phyloP scores from a whole-genome alignment of 257 asterid species.

The Nicotiana otophora region DNA sequence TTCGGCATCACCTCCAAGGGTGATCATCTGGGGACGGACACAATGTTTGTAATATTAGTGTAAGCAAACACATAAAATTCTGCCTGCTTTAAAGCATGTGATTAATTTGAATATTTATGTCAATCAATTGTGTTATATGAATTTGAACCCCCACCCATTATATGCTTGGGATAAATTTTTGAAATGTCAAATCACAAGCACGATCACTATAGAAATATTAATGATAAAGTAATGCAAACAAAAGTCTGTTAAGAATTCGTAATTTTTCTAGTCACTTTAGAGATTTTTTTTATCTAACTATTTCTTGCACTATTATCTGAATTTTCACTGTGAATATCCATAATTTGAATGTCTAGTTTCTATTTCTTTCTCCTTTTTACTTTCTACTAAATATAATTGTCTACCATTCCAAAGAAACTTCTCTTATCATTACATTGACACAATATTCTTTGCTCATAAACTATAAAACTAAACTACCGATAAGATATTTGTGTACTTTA shows the following conservation, averaged over 20 bases:
- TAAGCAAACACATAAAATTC: neutral
- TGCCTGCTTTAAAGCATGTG: neutral
- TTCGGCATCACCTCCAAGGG: slow-evolving; percentile 98
- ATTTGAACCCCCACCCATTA: neutral
- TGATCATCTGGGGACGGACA: slow-evolving; percentile 64
- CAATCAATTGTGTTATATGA: neutral
- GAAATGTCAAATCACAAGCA: neutral
- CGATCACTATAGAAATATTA: neutral
- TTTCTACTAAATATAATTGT: neutral
- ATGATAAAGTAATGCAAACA: no score
- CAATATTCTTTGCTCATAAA: neutral
- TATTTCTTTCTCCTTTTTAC: neutral
- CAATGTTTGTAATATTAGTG: neutral
- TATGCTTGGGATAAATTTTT: neutral
- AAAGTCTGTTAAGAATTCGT: no score
- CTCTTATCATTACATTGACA: neutral
- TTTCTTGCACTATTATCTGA: neutral
- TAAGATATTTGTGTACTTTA: no score
- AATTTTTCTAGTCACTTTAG: no score
- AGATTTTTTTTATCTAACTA: neutral
- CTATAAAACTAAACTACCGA: no score
- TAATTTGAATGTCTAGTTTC: neutral
- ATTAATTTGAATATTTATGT: neutral
- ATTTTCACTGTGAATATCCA: neutral
- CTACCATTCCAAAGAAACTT: neutral